Percentiles rank a stretch among this genome's conserved stretches.
Evolutionary conservation across 768 basidiomycete genomes (phyloP).

Genomic region (Suillus bovinus): DNA sequence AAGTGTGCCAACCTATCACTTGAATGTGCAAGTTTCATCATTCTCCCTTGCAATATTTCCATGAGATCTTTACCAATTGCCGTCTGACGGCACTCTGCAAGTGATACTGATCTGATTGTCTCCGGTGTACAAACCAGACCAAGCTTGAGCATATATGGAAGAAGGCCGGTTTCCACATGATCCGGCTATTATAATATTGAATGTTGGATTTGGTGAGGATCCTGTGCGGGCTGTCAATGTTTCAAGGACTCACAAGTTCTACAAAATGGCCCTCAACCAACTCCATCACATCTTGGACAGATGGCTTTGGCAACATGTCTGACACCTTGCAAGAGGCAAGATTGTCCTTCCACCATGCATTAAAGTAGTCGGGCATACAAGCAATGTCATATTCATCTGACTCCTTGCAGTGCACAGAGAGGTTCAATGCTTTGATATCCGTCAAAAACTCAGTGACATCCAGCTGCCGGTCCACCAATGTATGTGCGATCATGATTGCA

Average conservation of each 20-base stretch:
- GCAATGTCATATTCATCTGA: neutral
- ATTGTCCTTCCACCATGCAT: neutral
- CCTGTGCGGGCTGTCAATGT: neutral
- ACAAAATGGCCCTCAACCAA: neutral
- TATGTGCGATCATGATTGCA: neutral
- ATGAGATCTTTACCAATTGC: neutral
- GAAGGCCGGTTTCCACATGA: neutral
- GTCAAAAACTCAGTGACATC: neutral
- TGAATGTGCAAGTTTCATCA: neutral
- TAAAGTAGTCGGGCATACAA: neutral
- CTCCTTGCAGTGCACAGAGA: too few relatives aligned
- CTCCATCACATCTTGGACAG: neutral
- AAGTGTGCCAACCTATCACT: neutral
- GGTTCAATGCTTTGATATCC: neutral
- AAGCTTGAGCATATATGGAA: neutral
- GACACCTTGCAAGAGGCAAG: neutral
- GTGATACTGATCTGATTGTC: neutral
- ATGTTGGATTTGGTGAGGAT: neutral
- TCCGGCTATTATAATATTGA: neutral
- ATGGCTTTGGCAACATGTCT: neutral
- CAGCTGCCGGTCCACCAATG: neutral
- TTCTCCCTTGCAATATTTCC: neutral
- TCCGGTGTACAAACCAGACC: neutral
- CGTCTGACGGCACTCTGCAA: neutral
- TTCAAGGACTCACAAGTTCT: neutral